phyloP scores from a whole-genome alignment of 2,329 filamentous ascomycete species.

The Phoma herbarum region DNA sequence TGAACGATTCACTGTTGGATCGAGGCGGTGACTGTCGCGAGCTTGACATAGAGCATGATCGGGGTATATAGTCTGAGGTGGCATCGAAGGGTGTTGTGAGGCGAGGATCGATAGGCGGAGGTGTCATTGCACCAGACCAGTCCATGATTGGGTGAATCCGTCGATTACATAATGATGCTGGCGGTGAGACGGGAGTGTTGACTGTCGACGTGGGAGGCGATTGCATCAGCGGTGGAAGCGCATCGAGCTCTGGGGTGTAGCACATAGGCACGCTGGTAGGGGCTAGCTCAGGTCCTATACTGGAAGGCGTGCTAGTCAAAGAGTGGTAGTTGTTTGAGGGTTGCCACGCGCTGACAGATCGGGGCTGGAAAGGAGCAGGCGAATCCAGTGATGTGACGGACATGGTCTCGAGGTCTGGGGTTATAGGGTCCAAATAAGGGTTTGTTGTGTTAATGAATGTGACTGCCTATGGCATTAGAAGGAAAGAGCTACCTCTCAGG shows the following conservation, averaged over 20 bases:
- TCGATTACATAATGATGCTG: constrained; percentile 56
- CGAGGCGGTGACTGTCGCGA: constrained; percentile 37
- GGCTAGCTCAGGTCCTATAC: constrained; percentile 63
- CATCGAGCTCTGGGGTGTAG: constrained; percentile 42
- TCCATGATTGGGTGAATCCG: constrained; percentile 65
- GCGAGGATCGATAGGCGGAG: constrained; percentile 48
- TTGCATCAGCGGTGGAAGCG: constrained; percentile 41
- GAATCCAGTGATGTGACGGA: constrained; percentile 46
- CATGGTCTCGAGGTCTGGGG: constrained; percentile 47
- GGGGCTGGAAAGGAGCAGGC: constrained; percentile 41
- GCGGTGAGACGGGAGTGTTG: constrained; percentile 52
- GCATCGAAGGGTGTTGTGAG: constrained; percentile 44
- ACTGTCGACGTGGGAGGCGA: constrained; percentile 43
- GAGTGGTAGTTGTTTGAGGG: constrained; percentile 37
- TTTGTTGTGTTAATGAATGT: constrained; percentile 70
- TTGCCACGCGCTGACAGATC: constrained; percentile 39
- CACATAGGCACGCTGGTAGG: constrained; percentile 53
- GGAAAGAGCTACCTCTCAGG: background rate
- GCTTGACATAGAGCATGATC: constrained; percentile 37
- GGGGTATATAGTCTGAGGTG: constrained; percentile 36
- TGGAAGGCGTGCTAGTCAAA: constrained; percentile 46
- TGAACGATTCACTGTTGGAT: constrained; percentile 32
- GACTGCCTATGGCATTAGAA: constrained; percentile 52
- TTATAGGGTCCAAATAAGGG: constrained; percentile 63
- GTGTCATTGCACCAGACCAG: constrained; percentile 38